Evolutionary conservation across 495 filamentous ascomycete species (phyloP).

Genomic region (Daldinia vernicosa): DNA sequence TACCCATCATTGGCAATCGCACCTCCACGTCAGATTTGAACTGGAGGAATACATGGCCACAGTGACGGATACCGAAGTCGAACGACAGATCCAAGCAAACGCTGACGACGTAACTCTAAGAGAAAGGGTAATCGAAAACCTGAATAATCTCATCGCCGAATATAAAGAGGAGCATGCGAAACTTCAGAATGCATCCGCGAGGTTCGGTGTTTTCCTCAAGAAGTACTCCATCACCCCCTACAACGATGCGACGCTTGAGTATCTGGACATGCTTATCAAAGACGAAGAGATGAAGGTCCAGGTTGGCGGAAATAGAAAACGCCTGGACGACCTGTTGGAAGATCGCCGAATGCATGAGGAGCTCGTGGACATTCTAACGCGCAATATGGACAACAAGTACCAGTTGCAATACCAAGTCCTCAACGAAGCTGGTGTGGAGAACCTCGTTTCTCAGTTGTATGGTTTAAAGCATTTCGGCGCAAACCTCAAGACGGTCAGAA

Average conservation of each 20-base stretch:
- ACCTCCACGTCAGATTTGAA: conserved; percentile 49
- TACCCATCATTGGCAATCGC: conserved; percentile 48
- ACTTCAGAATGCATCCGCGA: conserved; percentile 49
- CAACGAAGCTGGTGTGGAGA: not conserved
- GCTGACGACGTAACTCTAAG: conserved; percentile 26
- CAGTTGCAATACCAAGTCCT: not conserved
- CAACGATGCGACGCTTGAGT: conserved; percentile 54
- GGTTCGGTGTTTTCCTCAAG: conserved; percentile 52
- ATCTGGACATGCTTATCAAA: conserved; percentile 50
- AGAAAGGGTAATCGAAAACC: not conserved
- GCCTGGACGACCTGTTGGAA: not conserved
- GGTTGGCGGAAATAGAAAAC: not conserved
- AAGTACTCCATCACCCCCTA: conserved; percentile 49
- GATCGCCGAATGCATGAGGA: not conserved
- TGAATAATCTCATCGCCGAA: conserved; percentile 34
- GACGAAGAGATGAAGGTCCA: conserved; percentile 21
- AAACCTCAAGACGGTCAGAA: not conserved
- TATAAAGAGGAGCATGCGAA: conserved; percentile 44
- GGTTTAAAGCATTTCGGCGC: not conserved
- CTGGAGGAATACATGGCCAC: conserved; percentile 34
- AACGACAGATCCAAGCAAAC: conserved; percentile 40
- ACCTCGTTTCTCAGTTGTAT: not conserved
- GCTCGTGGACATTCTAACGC: not conserved
- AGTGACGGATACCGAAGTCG: conserved; percentile 31
- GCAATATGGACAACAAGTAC: conserved; percentile 1